These are phyloP conservation scores for Mallotus nudiflorus DNA, from an alignment of 345 rosid genomes.

Conservation along the genomic window DNA sequence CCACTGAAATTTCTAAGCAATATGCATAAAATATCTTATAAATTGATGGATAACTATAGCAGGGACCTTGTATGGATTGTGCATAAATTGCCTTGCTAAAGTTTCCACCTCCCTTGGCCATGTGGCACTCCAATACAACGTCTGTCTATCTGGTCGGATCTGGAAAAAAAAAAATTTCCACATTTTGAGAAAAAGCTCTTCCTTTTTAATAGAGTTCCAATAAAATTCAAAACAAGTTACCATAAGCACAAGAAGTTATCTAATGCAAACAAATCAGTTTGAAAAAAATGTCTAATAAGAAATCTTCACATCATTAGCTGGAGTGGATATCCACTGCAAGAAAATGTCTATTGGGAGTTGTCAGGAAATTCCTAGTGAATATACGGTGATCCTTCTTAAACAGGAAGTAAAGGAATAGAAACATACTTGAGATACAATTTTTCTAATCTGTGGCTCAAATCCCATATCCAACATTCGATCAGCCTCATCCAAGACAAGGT, in stretches of 20 bases:
- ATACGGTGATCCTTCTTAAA: no score
- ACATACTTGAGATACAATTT: constrained; percentile 73
- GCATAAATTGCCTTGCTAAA: constrained; percentile 84
- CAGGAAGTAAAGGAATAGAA: not conserved
- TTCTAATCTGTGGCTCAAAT: constrained; percentile 96
- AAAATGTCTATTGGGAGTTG: no score
- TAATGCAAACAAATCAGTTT: not conserved
- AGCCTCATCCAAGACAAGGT: constrained; percentile 96
- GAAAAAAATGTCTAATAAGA: not conserved
- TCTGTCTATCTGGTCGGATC: constrained; percentile 98
- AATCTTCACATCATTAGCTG: no score
- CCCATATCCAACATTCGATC: no score
- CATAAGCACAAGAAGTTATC: not conserved
- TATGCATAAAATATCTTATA: not conserved
- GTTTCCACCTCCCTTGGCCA: constrained; percentile 96
- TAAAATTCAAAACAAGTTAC: no score
- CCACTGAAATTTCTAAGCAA: not conserved
- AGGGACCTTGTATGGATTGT: constrained; percentile 81
- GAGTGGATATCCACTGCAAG: no score
- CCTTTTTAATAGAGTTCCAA: not conserved
- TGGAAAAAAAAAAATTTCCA: constrained; percentile 29
- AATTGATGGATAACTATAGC: not conserved
- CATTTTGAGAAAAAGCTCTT: not conserved
- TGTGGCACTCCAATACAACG: constrained; percentile 98
- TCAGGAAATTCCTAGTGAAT: no score